phyloP scores from a whole-genome alignment of 495 filamentous ascomycete genomes.

The Xylaria castorea region DNA sequence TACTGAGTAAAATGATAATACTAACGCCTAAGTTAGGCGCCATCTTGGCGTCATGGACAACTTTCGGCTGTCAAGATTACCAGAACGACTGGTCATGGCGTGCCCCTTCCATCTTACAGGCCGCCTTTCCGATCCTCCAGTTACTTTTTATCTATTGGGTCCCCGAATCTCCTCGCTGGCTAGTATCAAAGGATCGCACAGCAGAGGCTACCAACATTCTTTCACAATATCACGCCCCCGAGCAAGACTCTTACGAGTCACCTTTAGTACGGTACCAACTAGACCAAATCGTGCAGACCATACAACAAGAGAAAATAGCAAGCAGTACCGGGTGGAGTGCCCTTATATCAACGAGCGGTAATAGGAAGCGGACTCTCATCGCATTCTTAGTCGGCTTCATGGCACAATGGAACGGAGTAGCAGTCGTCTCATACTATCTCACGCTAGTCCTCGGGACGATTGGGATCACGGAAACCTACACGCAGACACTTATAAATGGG shows the following conservation, averaged over 20 bases:
- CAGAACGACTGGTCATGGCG: constrained; percentile 55
- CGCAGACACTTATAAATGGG: constrained; percentile 53
- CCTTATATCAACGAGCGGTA: constrained; percentile 34
- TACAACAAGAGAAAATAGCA: constrained; percentile 32
- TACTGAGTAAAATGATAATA: constrained; percentile 40
- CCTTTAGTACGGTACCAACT: constrained; percentile 36
- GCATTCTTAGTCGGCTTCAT: constrained; percentile 43
- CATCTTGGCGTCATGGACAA: constrained; percentile 32
- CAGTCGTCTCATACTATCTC: constrained; percentile 46
- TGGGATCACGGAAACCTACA: constrained; percentile 44
- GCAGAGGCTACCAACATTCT: constrained; percentile 30
- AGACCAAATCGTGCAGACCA: constrained; percentile 36
- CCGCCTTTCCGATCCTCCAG: constrained; percentile 56
- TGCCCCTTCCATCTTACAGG: constrained; percentile 40
- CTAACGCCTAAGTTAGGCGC: constrained; percentile 15
- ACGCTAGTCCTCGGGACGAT: constrained; percentile 45
- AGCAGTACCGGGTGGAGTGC: constrained; percentile 30
- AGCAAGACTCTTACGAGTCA: constrained; percentile 24
- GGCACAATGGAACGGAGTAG: constrained; percentile 41
- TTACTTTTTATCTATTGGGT: constrained; percentile 49
- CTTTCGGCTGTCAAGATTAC: constrained; percentile 29
- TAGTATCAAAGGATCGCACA: constrained; percentile 35
- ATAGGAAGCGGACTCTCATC: constrained; percentile 37
- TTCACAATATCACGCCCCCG: constrained; percentile 27
- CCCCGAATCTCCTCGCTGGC: constrained; percentile 47